Evolutionary conservation across 208 protist genomes (phyloP).

Genomic region (Borovskyia barvae): DNA sequence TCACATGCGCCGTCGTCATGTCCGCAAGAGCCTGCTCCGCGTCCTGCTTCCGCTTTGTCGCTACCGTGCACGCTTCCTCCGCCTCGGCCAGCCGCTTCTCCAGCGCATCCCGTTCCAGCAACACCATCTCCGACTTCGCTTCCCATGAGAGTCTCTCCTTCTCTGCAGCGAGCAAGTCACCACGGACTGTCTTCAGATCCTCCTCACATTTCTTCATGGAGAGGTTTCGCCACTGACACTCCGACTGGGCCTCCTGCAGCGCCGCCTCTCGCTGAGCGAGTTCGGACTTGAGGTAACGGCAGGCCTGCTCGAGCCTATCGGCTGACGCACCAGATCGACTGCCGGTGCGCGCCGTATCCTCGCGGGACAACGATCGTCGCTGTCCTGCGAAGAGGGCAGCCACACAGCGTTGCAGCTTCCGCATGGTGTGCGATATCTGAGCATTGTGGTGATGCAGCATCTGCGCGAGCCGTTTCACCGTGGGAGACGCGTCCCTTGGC

Average conservation of each 20-base stretch:
- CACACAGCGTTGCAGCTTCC: neutral
- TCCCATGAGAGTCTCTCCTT: conserved; percentile 27
- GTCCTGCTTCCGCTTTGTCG: neutral
- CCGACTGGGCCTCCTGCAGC: conserved; percentile 26
- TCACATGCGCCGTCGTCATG: conserved; percentile 8
- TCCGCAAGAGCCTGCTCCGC: conserved; percentile 14
- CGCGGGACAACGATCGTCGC: neutral
- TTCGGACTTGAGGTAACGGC: conserved; percentile 37
- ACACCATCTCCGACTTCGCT: conserved; percentile 11
- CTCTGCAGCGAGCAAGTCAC: conserved; percentile 25
- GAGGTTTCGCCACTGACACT: conserved; percentile 36
- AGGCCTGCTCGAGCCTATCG: conserved; percentile 36
- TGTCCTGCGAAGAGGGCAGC: neutral
- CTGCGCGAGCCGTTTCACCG: neutral
- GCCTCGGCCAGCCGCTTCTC: conserved; percentile 17
- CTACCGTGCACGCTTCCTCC: neutral
- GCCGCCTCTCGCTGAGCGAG: neutral
- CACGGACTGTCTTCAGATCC: conserved; percentile 14
- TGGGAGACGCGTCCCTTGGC: neutral
- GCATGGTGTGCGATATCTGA: neutral
- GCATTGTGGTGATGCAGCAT: conserved; percentile 6
- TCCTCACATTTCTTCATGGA: conserved; percentile 28
- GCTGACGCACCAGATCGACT: neutral
- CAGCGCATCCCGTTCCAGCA: conserved; percentile 23
- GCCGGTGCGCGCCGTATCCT: neutral